phyloP scores from a whole-genome alignment of 257 asterid genomes.

The Jacaranda mimosifolia region DNA sequence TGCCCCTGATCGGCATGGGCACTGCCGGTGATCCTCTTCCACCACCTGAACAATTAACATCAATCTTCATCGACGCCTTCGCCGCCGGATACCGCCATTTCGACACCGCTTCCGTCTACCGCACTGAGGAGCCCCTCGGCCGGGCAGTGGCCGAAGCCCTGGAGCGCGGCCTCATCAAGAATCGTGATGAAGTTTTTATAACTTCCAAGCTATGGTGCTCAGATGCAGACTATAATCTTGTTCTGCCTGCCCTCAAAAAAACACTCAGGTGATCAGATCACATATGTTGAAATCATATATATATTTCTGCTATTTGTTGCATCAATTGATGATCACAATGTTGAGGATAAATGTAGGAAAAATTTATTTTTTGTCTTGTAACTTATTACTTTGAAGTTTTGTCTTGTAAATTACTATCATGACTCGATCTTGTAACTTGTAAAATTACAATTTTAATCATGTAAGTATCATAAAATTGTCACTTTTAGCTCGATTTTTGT shows the following conservation, averaged over 20 bases:
- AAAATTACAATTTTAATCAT: too few relatives aligned
- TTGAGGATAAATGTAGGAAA: too few relatives aligned
- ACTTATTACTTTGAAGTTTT: too few relatives aligned
- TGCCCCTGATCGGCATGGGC: constrained; percentile 41
- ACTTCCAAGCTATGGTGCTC: constrained; percentile 47
- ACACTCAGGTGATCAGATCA: constrained; percentile 32
- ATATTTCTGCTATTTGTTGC: too few relatives aligned
- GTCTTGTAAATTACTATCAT: too few relatives aligned
- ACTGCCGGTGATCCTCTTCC: constrained; percentile 24
- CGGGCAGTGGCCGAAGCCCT: constrained; percentile 39
- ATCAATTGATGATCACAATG: too few relatives aligned
- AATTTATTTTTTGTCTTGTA: too few relatives aligned
- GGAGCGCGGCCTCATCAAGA: constrained; percentile 34
- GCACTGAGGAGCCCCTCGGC: constrained; percentile 45
- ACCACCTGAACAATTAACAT: constrained; percentile 28
- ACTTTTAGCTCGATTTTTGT: too few relatives aligned
- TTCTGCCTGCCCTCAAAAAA: constrained; percentile 43
- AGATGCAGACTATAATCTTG: constrained; percentile 39
- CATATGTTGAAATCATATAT: too few relatives aligned
- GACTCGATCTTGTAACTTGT: too few relatives aligned
- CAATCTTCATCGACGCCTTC: constrained; percentile 34
- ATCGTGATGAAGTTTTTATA: constrained; percentile 45
- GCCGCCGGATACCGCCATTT: constrained; percentile 49
- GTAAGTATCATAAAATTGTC: too few relatives aligned
- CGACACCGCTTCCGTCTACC: constrained; percentile 44